A percentile compares a stretch with the other conserved stretches of the same genome.
Evolutionary conservation across 805 yeast species (phyloP).

Genomic region (Maudiozyma barnettii): DNA sequence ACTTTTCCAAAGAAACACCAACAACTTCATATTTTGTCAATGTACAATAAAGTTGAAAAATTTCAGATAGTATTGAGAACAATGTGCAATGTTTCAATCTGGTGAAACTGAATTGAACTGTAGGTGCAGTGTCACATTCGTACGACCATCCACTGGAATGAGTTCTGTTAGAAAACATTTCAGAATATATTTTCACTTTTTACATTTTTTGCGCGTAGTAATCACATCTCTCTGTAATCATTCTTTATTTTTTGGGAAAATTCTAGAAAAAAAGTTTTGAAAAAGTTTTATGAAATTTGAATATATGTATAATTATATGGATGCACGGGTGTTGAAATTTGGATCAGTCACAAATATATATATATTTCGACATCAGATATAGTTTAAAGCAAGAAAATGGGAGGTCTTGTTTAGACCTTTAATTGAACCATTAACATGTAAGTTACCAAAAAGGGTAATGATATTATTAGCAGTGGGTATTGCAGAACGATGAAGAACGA

Average conservation of each 20-base stretch:
- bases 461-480: constrained; percentile 55
- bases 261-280: neutral
- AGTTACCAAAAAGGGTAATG: constrained; percentile 56
- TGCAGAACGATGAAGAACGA: constrained; percentile 69
- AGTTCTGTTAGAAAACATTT: too few relatives aligned
- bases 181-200: neutral
- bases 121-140: neutral
- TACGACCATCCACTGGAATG: too few relatives aligned
- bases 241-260: neutral
- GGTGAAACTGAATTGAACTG: too few relatives aligned
- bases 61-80: too few relatives aligned
- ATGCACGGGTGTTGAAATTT: neutral
- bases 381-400: neutral
- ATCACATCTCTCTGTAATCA: too few relatives aligned
- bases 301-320: neutral
- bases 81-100: neutral
- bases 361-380: neutral
- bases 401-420: constrained; percentile 13
- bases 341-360: neutral
- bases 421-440: constrained; percentile 29
- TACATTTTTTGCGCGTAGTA: too few relatives aligned
- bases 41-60: too few relatives aligned
- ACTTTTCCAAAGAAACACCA: too few relatives aligned
- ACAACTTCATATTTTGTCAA: too few relatives aligned
- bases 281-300: neutral